Base-by-base conservation (phyloP, 805 yeast genomes). In the Yarrowia sp. region DNA sequence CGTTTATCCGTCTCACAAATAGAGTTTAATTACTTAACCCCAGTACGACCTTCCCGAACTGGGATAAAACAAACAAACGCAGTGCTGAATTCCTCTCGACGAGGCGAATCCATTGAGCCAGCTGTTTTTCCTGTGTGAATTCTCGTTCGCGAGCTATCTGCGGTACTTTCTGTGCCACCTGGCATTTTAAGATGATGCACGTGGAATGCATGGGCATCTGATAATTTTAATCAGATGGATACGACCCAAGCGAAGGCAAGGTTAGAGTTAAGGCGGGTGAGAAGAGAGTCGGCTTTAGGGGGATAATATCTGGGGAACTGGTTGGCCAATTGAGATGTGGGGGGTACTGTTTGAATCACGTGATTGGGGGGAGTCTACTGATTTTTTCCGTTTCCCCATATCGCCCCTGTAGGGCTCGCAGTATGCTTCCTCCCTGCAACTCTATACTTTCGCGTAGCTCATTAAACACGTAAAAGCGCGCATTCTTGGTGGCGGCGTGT, bases 401-500 rank as follows among this genome's bases (percentile, higher is more conserved):
- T 5, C 24, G 9, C n/a, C 4, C 18, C 16, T 18, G 18, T n/a
- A 18, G 31, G 9, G 14, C 13, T 5, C 16, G n/a, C 14, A 38
- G 16, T 19, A 8, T 5, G 9, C 12, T 10, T 12, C 7, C 4
- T 5, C 14, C 18, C 24, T 13, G 27, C 24, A 38, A 21, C 42
- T 13, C 42, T 38, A 19, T 21, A 13, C 7, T 29, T 12, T 18
- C 46, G 36, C 53, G 53, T 19, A 29, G 24, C 25, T 31, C 56
- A 47, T 32, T 47, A 32, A 47, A 47, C 56, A 47, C 56, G 56
- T 24, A 25, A 22, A 31, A 46, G 18, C 56, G 39, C 56, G 56
- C 56, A 47, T 47, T 47, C 56, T n/a, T 32, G 39, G 56, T 47
- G 56, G 56, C 56, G 56, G 56, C 56, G 56, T 47, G 56, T 47